phyloP scores from a whole-genome alignment of 345 rosid genomes.

The Rhizophora apiculata region DNA sequence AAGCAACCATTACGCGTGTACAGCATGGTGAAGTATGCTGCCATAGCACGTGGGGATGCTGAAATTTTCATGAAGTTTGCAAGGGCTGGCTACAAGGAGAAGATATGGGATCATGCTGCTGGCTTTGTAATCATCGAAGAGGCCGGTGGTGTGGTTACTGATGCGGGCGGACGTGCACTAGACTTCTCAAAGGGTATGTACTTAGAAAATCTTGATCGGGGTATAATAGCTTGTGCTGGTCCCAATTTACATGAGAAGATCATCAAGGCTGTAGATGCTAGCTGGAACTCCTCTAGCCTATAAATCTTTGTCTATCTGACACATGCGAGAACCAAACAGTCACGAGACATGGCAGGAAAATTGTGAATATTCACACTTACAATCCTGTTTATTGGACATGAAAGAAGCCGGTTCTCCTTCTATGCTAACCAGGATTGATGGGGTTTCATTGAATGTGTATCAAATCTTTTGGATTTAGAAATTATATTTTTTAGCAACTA shows the following conservation, averaged over 20 bases:
- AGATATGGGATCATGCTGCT: slow-evolving; percentile 63
- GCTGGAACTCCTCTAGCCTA: slow-evolving; percentile 55
- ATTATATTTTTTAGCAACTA: neutral
- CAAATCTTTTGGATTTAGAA: neutral
- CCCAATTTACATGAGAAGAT: slow-evolving; percentile 41
- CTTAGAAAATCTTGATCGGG: slow-evolving; percentile 51
- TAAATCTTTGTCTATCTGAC: slow-evolving; percentile 8
- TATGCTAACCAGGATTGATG: neutral
- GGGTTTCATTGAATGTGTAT: neutral
- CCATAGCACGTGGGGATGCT: slow-evolving; percentile 56
- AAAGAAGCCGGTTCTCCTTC: neutral
- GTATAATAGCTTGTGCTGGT: slow-evolving; percentile 46
- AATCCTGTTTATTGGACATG: neutral
- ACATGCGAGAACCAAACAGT: neutral
- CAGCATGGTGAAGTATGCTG: slow-evolving; percentile 61
- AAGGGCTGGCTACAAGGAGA: slow-evolving; percentile 52
- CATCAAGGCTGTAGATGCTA: slow-evolving; percentile 47
- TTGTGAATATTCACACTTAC: neutral
- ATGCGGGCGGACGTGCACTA: slow-evolving; percentile 43
- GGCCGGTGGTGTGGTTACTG: slow-evolving; percentile 57
- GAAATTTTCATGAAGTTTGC: slow-evolving; percentile 59
- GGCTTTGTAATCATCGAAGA: slow-evolving; percentile 46
- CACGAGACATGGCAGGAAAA: neutral
- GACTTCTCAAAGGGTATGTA: slow-evolving; percentile 47
- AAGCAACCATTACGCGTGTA: slow-evolving; percentile 51